These are phyloP conservation scores for Papiliotrema terrestris DNA, from an alignment of 1,284 basidiomycete genomes.

Conservation along the genomic window DNA sequence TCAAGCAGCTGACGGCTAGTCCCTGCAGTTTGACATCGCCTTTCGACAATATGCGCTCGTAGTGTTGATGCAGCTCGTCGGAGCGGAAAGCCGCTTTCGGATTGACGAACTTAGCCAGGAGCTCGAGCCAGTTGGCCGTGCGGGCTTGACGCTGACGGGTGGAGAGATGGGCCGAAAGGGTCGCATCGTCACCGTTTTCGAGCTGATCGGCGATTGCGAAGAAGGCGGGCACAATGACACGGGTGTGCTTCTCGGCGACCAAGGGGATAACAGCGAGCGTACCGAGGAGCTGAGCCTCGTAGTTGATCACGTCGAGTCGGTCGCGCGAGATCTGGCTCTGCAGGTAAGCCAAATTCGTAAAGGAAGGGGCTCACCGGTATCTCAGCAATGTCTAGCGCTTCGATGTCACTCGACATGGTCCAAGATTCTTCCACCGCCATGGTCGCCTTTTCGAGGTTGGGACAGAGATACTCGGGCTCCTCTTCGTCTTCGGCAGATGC, in stretches of 20 bases:
- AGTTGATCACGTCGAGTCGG: constrained; percentile 68
- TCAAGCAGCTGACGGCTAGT: constrained; percentile 71
- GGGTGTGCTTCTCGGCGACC: constrained; percentile 78
- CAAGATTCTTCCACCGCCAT: constrained; percentile 19
- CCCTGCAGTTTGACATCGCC: constrained; percentile 78
- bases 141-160: constrained; percentile 47
- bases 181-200: constrained; percentile 11
- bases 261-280: constrained; percentile 63
- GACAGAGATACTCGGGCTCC: constrained; percentile 44
- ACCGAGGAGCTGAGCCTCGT: constrained; percentile 73
- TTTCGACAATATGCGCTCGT: constrained; percentile 74
- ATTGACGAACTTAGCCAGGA: constrained; percentile 86
- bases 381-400: constrained; percentile 29
- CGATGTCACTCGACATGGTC: constrained; percentile 17
- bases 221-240: constrained; percentile 74
- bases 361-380: constrained; percentile 22
- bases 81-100: constrained; percentile 79
- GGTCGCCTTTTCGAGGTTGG: constrained; percentile 28
- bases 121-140: constrained; percentile 71
- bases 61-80: constrained; percentile 63
- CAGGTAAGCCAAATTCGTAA: constrained; percentile 9
- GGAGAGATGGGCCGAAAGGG: constrained; percentile 30
- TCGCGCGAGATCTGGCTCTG: constrained; percentile 62
- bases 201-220: constrained; percentile 49
- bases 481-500: constrained; percentile 12